phyloP scores from a whole-genome alignment of 108 stramenopile species.

The Nitzschia sp. region DNA sequence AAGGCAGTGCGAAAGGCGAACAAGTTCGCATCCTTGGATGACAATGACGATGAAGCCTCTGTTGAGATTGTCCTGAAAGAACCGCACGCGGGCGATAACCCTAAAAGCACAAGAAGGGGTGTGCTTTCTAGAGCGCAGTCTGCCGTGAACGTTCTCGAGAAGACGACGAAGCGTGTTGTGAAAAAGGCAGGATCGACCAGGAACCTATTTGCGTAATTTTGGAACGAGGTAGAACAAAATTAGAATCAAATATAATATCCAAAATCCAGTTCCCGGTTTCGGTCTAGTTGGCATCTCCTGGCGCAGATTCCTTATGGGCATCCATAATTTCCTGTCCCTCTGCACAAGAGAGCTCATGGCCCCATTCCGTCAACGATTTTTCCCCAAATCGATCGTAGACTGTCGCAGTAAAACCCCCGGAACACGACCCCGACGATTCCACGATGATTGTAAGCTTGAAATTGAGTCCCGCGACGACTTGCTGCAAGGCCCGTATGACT shows the following conservation, averaged over 20 bases:
- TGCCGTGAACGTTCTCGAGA: not conserved
- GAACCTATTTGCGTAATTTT: slow-evolving; percentile 8
- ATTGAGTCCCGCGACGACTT: slow-evolving; percentile 51
- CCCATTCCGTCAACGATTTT: slow-evolving; percentile 23
- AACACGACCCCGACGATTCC: slow-evolving; percentile 7
- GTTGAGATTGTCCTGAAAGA: not conserved
- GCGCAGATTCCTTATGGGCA: too few species aligned
- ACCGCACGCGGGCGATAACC: not conserved
- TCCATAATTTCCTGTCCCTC: slow-evolving; percentile 10
- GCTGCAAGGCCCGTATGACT: slow-evolving; percentile 24
- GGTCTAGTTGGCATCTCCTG: not conserved
- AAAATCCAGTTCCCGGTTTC: not conserved
- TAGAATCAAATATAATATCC: not conserved
- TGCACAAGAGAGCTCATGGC: slow-evolving; percentile 19
- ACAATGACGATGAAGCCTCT: slow-evolving; percentile 4
- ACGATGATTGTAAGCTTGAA: slow-evolving; percentile 28
- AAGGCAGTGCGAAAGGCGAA: slow-evolving; percentile 11
- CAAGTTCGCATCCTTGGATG: slow-evolving; percentile 13
- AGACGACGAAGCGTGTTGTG: not conserved
- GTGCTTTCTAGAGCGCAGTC: slow-evolving; percentile 3
- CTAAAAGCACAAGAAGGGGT: not conserved
- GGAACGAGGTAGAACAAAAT: too few species aligned
- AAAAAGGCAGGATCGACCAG: slow-evolving; percentile 13
- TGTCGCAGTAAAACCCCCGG: slow-evolving; percentile 27
- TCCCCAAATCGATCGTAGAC: slow-evolving; percentile 40